phyloP scores from a whole-genome alignment of 2,329 filamentous ascomycete genomes.

The Trichoderma sp. region DNA sequence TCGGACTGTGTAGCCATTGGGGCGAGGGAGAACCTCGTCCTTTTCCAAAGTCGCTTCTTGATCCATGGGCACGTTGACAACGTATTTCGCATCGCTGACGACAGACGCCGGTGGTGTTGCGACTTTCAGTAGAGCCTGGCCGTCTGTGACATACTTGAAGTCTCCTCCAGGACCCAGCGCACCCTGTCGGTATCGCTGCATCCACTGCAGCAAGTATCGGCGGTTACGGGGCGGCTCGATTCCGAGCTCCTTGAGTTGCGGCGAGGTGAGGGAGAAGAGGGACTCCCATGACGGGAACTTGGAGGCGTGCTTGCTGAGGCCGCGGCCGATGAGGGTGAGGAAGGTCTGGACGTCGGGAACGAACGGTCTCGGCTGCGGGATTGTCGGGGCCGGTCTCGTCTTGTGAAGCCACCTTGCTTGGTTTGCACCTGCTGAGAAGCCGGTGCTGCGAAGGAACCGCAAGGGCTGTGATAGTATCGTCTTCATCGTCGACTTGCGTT shows the following conservation, averaged over 20 bases:
- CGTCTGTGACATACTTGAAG: slow-evolving; percentile 67
- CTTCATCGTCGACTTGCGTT: slow-evolving; percentile 37
- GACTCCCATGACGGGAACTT: slow-evolving; percentile 92
- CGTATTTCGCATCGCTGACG: slow-evolving; percentile 51
- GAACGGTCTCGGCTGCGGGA: slow-evolving; percentile 77
- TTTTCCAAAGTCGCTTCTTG: slow-evolving; percentile 40
- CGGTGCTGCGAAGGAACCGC: slow-evolving; percentile 39
- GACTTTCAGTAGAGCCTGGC: slow-evolving; percentile 55
- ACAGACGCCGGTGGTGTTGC: slow-evolving; percentile 45
- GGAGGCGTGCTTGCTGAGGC: slow-evolving; percentile 75
- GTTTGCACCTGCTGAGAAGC: slow-evolving; percentile 37
- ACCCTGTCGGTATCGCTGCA: slow-evolving; percentile 79
- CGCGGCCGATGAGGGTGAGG: slow-evolving; percentile 86
- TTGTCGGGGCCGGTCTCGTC: slow-evolving; percentile 43
- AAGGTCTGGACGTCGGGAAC: slow-evolving; percentile 85
- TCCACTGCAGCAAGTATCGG: slow-evolving; percentile 84
- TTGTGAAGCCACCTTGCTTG: slow-evolving; percentile 51
- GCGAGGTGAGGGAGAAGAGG: slow-evolving; percentile 78
- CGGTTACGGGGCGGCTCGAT: slow-evolving; percentile 82
- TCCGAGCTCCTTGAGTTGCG: slow-evolving; percentile 78
- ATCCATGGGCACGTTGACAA: slow-evolving; percentile 58
- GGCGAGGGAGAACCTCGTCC: slow-evolving; percentile 35
- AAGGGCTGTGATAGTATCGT: slow-evolving; percentile 39
- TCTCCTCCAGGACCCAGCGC: slow-evolving; percentile 82
- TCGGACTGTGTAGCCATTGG: slow-evolving; percentile 62